Base-by-base conservation (phyloP, 1,139 yeast species). In the Scheffersomyces parashehatae region DNA sequence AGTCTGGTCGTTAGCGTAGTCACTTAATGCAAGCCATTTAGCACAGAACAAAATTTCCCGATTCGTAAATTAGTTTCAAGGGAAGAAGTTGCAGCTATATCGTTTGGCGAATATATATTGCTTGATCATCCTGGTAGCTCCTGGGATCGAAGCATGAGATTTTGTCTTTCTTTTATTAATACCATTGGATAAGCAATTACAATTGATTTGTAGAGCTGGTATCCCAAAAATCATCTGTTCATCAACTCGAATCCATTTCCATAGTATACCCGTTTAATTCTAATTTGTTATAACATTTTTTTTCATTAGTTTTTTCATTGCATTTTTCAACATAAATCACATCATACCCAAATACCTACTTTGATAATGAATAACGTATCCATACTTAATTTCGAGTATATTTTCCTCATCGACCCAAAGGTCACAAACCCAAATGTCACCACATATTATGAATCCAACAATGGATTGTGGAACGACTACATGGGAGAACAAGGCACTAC, bases 311-410 rank as follows among this genome's bases (percentile, higher is more conserved):
- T 33, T n/a, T 15, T 15, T 16, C 33, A 34, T 37, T 12, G 29
- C 14, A 33, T 15, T 20, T 14, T 26, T 34, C 29, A 38, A 29
- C 14, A 12, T 20, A n/a, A 26, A 24, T 26, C n/a, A 15, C 40
- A 41, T 13, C 14, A 11, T n/a, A 38, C 24, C 16, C 26, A 24
- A 13, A n/a, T 13, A 20, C 8, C 26, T 6, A 20, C 8, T 20
- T 20, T 20, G 26, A 20, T 20, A 20, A 37, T 15, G 35, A 49
- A 49, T 47, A 53, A 55, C 47, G 47, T 57, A 35, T 53, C 56
- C 37, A 45, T 60, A 26, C 60, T 68, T 46, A 70, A 72, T 35
- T 60, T 74, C 44, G 71, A 67, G 50, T 72, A 73, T 52, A 65
- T 70, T 37, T 69, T 61, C 50, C 53, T 70, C 41, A 52, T 65